Base-by-base conservation (phyloP, 1,284 basidiomycete species). In the Leccinum angustisporum region DNA sequence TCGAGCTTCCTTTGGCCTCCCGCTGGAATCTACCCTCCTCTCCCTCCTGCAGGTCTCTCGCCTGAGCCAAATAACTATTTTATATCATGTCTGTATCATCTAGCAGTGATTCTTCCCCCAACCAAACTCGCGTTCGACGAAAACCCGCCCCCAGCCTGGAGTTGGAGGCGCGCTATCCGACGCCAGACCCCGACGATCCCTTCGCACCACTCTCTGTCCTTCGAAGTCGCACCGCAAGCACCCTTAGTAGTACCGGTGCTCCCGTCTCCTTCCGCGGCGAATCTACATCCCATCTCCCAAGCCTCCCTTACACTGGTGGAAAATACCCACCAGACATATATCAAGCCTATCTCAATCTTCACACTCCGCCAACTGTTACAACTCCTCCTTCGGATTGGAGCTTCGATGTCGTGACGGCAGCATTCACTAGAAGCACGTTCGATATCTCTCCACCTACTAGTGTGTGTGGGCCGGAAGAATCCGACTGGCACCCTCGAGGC, bases 81-180 rank as follows among this genome's bases (percentile, higher is more conserved):
- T 76, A 63, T 75, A 73, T 61, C 57, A 73, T 73, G 72, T 75
- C 72, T 65, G 65, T 66, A 59, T 63, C 66, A 46, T 55, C 72
- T 61, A 63, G 58, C 40, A 71, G 10, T n/a, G 30, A 71, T 57
- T 57, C 72, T 13, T 60, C 69, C 55, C 18, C 61, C 50, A 56
- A 56, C 55, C 73, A 76, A 57, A 31, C 66, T 5, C 71, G 75
- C 4, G 59, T 76, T 30, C 70, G 75, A 56, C 69, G 72, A 55
- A 74, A 74, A 61, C 72, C 75, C 33, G 73, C 74, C 7, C 72
- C 72, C 33, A 75, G 65, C 61, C 64, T 76, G 18, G 75, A 74
- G 58, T 65, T 76, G 30, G 72, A 72, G 38, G 36, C 70, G 50
- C 72, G 72, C 21, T 74, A 74, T 59, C 72, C 72, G 16, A 63